Conservation (phyloP, 805 yeast species). For the Priceomyces carsonii region DNA sequence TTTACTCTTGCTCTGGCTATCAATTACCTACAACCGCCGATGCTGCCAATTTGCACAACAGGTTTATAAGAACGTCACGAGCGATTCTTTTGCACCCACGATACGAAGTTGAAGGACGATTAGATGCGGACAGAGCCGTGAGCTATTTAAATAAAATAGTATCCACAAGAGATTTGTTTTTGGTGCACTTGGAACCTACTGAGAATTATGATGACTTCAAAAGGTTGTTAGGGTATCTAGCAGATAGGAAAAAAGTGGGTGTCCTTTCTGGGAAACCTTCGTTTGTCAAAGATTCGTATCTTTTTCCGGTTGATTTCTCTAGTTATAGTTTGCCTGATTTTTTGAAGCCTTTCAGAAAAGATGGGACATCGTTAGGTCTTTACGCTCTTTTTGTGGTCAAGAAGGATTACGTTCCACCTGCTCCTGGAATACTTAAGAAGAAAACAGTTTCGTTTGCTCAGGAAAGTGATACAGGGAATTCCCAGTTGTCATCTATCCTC, state of each 20-base stretch:
- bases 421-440: constrained; percentile 18
- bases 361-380: constrained; percentile 22
- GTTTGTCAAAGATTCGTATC: constrained; percentile 63
- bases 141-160: constrained; percentile 52
- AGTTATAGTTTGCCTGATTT: constrained; percentile 22
- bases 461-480: constrained; percentile 3
- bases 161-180: constrained; percentile 51
- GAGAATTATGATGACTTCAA: constrained; percentile 24
- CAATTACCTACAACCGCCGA: constrained; percentile 16
- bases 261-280: constrained; percentile 53
- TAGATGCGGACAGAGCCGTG: constrained; percentile 55
- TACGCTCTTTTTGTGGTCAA: constrained; percentile 39
- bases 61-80: constrained; percentile 25
- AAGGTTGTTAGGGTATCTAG: constrained; percentile 45
- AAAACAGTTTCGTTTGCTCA: constrained; percentile 2
- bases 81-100: constrained; percentile 28
- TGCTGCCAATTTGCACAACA: constrained; percentile 21
- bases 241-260: constrained; percentile 51
- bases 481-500: constrained; percentile 24
- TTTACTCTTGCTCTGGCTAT: constrained; percentile 34
- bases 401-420: constrained; percentile 32
- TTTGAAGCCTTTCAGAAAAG: constrained; percentile 13
- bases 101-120: constrained; percentile 61
- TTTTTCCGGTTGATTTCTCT: constrained; percentile 44
- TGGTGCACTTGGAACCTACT: constrained; percentile 42